phyloP scores from a whole-genome alignment of 1,139 yeast species.

The Sugiyamaella xylanicola region DNA sequence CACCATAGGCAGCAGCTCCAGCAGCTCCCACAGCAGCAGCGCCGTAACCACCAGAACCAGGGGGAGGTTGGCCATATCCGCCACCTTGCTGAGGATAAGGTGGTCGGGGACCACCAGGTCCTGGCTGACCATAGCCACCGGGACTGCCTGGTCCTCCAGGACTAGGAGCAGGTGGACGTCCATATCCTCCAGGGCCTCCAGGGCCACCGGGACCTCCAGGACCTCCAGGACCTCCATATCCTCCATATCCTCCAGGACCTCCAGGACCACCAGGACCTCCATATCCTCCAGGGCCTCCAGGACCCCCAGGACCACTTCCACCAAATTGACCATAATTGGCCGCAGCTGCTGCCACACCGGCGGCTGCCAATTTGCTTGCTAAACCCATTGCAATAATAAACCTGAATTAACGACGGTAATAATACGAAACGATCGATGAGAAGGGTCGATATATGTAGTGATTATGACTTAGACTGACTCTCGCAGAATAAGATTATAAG shows the following conservation, averaged over 20 bases:
- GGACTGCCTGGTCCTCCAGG: slow-evolving; percentile 9
- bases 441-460: no score
- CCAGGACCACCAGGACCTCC: neutral
- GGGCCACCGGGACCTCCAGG: slow-evolving; percentile 18
- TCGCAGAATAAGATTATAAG: no score
- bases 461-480: no score
- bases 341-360: slow-evolving; percentile 24
- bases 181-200: neutral
- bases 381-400: slow-evolving; percentile 26
- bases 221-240: slow-evolving; percentile 16
- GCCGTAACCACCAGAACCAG: neutral
- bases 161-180: slow-evolving; percentile 1
- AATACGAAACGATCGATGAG: no score
- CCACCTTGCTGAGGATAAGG: slow-evolving; percentile 21
- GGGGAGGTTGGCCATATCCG: slow-evolving; percentile 24
- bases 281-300: neutral
- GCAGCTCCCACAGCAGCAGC: slow-evolving; percentile 1
- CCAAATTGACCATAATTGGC: no score
- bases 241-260: slow-evolving; percentile 1
- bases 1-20: neutral
- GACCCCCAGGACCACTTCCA: no score
- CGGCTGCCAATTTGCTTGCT: slow-evolving; percentile 38
- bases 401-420: no score
- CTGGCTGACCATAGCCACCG: slow-evolving; percentile 15
- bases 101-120: slow-evolving; percentile 18